Base-by-base conservation (phyloP, 169 alveolate genomes). In the Plasmodium malariae region DNA sequence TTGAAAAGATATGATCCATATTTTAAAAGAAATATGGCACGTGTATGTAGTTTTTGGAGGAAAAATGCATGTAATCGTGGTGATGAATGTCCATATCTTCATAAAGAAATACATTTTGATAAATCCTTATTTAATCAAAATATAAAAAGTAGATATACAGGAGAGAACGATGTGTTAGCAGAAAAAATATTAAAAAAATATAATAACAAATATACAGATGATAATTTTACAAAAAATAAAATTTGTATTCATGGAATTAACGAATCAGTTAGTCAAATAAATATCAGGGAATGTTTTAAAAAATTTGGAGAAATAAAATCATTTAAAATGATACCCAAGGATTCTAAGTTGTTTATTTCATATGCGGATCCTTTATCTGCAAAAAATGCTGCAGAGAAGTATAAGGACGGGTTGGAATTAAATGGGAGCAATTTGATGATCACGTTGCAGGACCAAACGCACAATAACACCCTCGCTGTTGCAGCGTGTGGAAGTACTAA, bases 61-160 rank as follows among this genome's bases (percentile, higher is more conserved):
- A 95, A 96, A 83, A 98, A 98, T 54, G 96, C 93, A 37, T 98
- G 99, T 89, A 97, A 92, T 48, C 88, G 99, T 45, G 99, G 99
- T 0, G 98, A 94, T n/a, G 95, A 95, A 12, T 97, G 99, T 74
- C 99, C 99, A 24, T 97, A 96, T 74, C 89, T 94, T n/a, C 96
- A 94, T 57, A 94, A 94, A 54, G 91, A 92, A 36, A 93, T 89
- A 36, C 94, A 90, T 40, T 88, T 85, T 26, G 95, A 94, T 55
- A 92, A 92, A 26, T 65, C 94, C 9, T 70, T 94, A 40, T 89
- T 94, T 12, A 94, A 92, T 59, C 96, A 94, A 68, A 92, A 78
- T 62, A 94, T 94, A 12, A 88, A 85, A 83, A 92, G 89, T 68
- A 83, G 96, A 30, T 94, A 85, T 85, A 89, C 91, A 36, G 96